Evolutionary conservation across 1,284 basidiomycete species (phyloP), one percentile per base, ranked within the genome.

Genomic region (Ganoderma multipileum): DNA sequence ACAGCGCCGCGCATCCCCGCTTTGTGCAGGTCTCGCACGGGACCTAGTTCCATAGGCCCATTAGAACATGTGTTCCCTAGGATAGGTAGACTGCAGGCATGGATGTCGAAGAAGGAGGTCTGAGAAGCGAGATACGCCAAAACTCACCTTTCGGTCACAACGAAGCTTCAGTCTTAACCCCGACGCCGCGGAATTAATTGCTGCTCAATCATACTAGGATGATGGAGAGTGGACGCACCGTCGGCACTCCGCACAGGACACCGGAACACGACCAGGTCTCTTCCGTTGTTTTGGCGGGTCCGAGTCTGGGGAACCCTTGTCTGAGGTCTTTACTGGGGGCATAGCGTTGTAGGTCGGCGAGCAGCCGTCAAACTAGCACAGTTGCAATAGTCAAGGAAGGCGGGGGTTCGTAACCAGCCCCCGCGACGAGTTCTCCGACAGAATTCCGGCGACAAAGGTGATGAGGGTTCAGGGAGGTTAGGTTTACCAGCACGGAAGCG

Each of bases 181-280:
- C 20, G 42, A 38, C 9, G 33, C 41, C 11, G 55, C 36, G 12
- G 28, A 30, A 63, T 38, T 38, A 59, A 28, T 42, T 58, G 62
- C 58, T 23, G 54, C 50, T 50, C 64, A 60, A 42, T 50, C 61
- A 59, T 62, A 50, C 11, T n/a, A n/a, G 52, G 58, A 44, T 39
- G 18, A 66, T 52, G 50, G 61, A 39, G 61, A 26, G 65, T 61
- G 65, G 58, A 68, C 68, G 41, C 69, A 86, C 86, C 86, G 82
- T 71, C 91, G 83, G 78, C 91, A 93, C 80, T 93, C 91, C 8
- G 90, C 90, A 75, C 91, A 92, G 33, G 89, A 89, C 3, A 91
- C 90, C 5, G 90, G 89, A 11, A 82, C 83, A 28, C 86, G 78
- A 5, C 85, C 85, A 2, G 85, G 85, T 60, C 83, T 82, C 68